Evolutionary conservation across 495 filamentous ascomycete species (phyloP), one percentile per base, ranked within the genome.

Genomic region (Cercophora newfieldiana): DNA sequence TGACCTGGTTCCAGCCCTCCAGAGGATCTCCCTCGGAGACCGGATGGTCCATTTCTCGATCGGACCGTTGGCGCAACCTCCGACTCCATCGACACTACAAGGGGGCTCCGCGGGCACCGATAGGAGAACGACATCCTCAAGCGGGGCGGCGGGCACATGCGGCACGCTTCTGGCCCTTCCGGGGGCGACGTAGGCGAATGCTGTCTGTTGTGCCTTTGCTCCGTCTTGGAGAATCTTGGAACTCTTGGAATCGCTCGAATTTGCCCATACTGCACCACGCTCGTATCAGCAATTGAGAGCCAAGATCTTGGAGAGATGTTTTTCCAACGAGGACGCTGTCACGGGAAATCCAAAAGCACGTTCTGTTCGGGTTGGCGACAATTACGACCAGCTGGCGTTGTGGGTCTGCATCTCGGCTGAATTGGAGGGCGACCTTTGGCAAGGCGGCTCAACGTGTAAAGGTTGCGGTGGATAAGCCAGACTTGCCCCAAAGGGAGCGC

Each of bases 391-490:
- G 54, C 2, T 56, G 53, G 53, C 25, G 8, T 1, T 1, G 16
- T 25, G 58, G 58, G 19, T 48, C 31, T 37, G 14, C n/a, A 30
- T 60, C 58, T n/a, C 58, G 58, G 58, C 58, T 60, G 58, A 60
- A 60, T 60, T 48, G 58, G 30, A 21, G 6, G 58, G 21, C 21
- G 29, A 18, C 6, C n/a, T 24, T 25, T 21, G 21, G 21, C 30
- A 25, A 48, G 33, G 18, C 58, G 33, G 30, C 19, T 60, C 58
- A 48, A 60, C 33, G 21, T n/a, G 19, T 60, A 28, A 44, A 60
- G 29, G 12, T 7, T 25, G 16, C 55, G 26, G 24, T 28, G 18
- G n/a, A 12, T 58, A 28, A 26, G 14, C 55, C 19, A 21, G 25
- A 21, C 16, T 26, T 30, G 7, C 31, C 25, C 8, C 1, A 53